Percentiles rank a stretch among this genome's conserved stretches.
These are phyloP conservation scores for Neoarthrinium moseri DNA, from an alignment of 2,329 filamentous ascomycete genomes.

Conservation along the genomic window DNA sequence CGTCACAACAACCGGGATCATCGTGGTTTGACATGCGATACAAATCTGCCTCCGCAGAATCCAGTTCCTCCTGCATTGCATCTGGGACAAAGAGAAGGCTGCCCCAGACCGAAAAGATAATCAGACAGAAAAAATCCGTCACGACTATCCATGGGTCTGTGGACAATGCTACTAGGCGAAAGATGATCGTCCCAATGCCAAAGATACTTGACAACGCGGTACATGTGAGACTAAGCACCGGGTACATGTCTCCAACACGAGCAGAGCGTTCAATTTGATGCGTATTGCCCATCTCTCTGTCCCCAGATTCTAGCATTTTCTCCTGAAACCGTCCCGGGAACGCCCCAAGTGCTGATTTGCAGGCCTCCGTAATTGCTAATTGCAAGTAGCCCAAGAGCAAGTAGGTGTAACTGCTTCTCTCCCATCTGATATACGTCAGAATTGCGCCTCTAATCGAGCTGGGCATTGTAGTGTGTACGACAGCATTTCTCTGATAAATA, in stretches of 20 bases:
- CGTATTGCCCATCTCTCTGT: neutral
- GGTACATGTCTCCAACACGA: neutral
- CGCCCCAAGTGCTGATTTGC: too few relatives aligned
- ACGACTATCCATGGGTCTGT: neutral
- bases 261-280: neutral
- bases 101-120: neutral
- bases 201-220: neutral
- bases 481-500: constrained; percentile 4
- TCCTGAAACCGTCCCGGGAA: too few relatives aligned
- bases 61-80: neutral
- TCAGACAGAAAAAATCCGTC: neutral
- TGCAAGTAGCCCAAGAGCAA: neutral
- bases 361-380: neutral
- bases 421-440: constrained; percentile 6
- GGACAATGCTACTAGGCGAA: neutral
- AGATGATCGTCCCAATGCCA: neutral
- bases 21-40: too few relatives aligned
- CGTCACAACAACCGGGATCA: too few relatives aligned
- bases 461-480: neutral
- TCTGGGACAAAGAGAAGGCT: neutral
- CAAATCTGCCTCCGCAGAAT: neutral
- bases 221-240: neutral
- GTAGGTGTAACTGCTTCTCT: constrained; percentile 5
- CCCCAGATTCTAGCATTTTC: neutral
- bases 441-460: neutral